Conservation (phyloP, 164 flowering plant species). For the Protea cynaroides region DNA sequence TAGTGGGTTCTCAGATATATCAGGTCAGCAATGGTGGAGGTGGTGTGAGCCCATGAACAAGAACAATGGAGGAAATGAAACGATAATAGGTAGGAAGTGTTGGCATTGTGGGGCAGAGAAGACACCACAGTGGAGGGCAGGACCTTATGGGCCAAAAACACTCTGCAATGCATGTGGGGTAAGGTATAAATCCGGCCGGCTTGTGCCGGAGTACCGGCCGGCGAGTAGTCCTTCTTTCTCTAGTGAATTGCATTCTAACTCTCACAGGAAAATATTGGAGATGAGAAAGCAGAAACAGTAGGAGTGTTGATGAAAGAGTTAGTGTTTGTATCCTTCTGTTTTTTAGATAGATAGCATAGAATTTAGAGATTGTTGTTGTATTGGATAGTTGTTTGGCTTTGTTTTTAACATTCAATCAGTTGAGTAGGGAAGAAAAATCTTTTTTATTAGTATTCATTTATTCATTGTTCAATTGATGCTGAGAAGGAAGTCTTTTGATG, state of each 20-base stretch:
- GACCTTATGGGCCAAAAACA: conserved; percentile 81
- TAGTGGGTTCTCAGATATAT: conserved; percentile 16
- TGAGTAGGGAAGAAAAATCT: background rate
- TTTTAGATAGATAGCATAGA: conserved; percentile 1
- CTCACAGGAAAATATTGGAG: conserved; percentile 74
- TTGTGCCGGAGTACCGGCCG: conserved; percentile 85
- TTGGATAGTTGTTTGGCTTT: conserved; percentile 18
- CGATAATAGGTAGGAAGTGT: conserved; percentile 50
- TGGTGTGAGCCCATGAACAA: conserved; percentile 17
- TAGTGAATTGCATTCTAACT: conserved; percentile 60
- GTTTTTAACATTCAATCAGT: background rate
- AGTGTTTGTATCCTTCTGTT: conserved; percentile 1
- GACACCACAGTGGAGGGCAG: conserved; percentile 94
- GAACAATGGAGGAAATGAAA: background rate
- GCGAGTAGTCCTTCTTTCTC: conserved; percentile 76
- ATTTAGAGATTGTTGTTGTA: conserved; percentile 17
- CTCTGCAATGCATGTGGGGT: conserved; percentile 96
- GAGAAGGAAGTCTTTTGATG: no score
- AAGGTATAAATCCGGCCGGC: conserved; percentile 80
- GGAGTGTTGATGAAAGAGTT: conserved; percentile 25
- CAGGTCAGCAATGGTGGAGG: conserved; percentile 17
- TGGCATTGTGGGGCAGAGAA: conserved; percentile 69
- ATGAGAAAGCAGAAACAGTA: conserved; percentile 63
- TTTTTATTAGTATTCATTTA: background rate
- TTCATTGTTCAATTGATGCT: background rate